Percentiles rank a stretch among this genome's conserved stretches.
Evolutionary conservation across 2,329 filamentous ascomycete genomes (phyloP).

Genomic region (Neurospora crassa): DNA sequence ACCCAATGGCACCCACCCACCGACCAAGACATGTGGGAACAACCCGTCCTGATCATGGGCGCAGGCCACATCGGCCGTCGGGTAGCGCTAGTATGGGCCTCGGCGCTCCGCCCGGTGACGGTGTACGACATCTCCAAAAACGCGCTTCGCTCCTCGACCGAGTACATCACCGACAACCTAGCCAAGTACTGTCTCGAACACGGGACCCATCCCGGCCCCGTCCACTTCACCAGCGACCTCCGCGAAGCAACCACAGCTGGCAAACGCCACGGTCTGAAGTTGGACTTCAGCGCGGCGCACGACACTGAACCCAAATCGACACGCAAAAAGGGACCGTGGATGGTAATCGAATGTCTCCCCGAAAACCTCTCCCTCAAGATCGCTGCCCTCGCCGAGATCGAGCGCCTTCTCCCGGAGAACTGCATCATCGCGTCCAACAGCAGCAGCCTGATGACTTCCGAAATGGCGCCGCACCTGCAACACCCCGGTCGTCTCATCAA

Average conservation of each 20-base stretch:
- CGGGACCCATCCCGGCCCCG: constrained; percentile 19
- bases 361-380: constrained; percentile 23
- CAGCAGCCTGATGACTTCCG: constrained; percentile 21
- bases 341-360: constrained; percentile 25
- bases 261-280: constrained; percentile 2
- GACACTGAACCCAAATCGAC: constrained; percentile 8
- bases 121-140: constrained; percentile 20
- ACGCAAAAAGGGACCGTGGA: constrained; percentile 17
- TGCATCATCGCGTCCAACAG: constrained; percentile 24
- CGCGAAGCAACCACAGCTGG: constrained; percentile 14
- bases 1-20: constrained; percentile 17
- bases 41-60: constrained; percentile 30
- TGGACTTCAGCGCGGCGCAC: background rate
- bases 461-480: constrained; percentile 17
- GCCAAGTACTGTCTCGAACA: constrained; percentile 21
- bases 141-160: constrained; percentile 18
- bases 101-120: constrained; percentile 21
- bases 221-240: constrained; percentile 17
- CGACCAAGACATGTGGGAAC: constrained; percentile 21
- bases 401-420: constrained; percentile 18
- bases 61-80: constrained; percentile 31
- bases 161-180: constrained; percentile 26
- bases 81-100: constrained; percentile 24
- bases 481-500: constrained; percentile 22
- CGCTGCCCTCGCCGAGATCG: constrained; percentile 19